Percentiles rank a stretch among this genome's conserved stretches.
phyloP scores from a whole-genome alignment of 306 rosid genomes.

The Lithocarpus polystachyus region DNA sequence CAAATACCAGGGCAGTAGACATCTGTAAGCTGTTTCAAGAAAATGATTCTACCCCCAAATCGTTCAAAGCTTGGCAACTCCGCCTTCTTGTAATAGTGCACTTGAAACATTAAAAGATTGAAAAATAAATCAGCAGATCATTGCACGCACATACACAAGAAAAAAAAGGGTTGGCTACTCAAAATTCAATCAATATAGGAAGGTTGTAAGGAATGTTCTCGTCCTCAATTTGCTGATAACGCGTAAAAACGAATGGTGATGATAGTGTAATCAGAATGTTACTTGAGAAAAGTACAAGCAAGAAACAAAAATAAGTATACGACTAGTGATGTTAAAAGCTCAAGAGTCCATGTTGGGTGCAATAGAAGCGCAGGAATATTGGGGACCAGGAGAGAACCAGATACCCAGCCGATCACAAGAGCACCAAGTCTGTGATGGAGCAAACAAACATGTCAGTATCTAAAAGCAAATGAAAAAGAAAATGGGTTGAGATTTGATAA shows the following conservation, averaged over 20 bases:
- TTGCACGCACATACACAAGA: neutral
- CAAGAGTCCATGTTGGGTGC: slow-evolving; percentile 88
- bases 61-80: too few species aligned
- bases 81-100: too few species aligned
- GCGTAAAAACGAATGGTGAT: neutral
- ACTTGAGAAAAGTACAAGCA: slow-evolving; percentile 88
- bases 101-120: neutral
- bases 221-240: slow-evolving; percentile 20
- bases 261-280: slow-evolving; percentile 22
- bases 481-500: slow-evolving; percentile 1
- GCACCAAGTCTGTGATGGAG: slow-evolving; percentile 68
- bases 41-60: too few species aligned
- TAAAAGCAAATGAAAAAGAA: neutral
- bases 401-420: slow-evolving; percentile 80
- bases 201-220: slow-evolving; percentile 10
- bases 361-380: slow-evolving; percentile 69
- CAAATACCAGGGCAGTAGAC: too few species aligned
- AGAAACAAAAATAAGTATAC: slow-evolving; percentile 72
- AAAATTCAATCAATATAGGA: neutral
- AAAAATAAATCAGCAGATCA: neutral
- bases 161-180: neutral
- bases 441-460: slow-evolving; percentile 6
- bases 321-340: slow-evolving; percentile 79
- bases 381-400: slow-evolving; percentile 79
- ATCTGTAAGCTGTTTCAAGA: too few species aligned